These are phyloP conservation scores for Parmelia sp. DNA, from an alignment of 495 filamentous ascomycete genomes.

Conservation along the genomic window DNA sequence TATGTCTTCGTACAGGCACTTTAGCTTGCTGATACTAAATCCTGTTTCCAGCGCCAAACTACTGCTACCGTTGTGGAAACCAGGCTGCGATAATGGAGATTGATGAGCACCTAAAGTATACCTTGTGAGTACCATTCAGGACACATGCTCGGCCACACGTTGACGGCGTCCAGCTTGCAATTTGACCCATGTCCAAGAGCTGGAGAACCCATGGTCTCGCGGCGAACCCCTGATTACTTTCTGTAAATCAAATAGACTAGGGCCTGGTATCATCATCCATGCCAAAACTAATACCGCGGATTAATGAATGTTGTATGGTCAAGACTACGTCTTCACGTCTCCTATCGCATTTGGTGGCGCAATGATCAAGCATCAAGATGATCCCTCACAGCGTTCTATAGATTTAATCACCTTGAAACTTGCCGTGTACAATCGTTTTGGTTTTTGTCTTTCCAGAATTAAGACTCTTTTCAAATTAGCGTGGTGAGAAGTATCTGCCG, in stretches of 20 bases:
- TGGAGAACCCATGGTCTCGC: constrained; percentile 97
- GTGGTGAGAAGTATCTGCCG: background rate
- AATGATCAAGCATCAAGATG: background rate
- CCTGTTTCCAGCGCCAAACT: constrained; percentile 71
- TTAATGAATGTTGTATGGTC: constrained; percentile 11
- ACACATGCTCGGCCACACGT: constrained; percentile 11
- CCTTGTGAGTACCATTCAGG: constrained; percentile 66
- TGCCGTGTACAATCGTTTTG: background rate
- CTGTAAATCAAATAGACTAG: constrained; percentile 48
- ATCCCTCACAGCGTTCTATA: constrained; percentile 10
- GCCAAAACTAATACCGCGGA: background rate
- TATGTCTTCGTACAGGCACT: constrained; percentile 32
- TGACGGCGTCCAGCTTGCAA: constrained; percentile 66
- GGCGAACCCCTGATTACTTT: constrained; percentile 97
- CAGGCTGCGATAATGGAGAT: constrained; percentile 99
- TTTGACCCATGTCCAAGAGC: constrained; percentile 97
- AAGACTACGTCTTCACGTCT: constrained; percentile 4
- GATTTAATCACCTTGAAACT: constrained; percentile 10
- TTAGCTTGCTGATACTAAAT: constrained; percentile 25
- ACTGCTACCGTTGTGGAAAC: constrained; percentile 97
- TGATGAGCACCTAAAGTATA: constrained; percentile 98
- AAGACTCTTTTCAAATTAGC: background rate
- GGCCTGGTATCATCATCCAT: background rate
- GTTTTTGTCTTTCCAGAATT: too few relatives aligned
- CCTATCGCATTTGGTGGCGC: background rate